Evolutionary conservation across 2,329 filamentous ascomycete genomes (phyloP), one percentile per base, ranked within the genome.

Genomic region (Claviceps maximensis): DNA sequence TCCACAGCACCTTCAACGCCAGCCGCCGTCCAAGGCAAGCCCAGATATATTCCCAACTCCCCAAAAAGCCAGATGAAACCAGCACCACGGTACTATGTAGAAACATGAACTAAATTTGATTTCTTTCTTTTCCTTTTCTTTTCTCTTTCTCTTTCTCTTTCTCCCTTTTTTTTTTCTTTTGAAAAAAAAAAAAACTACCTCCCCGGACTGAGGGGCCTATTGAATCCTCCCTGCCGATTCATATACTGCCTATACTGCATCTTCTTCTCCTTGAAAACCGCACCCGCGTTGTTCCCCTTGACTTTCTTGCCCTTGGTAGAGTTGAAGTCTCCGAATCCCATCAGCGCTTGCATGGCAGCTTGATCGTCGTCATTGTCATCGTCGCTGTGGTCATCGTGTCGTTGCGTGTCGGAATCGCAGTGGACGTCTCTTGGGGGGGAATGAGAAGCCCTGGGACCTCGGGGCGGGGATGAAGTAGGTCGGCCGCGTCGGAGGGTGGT

Each of bases 181-280:
- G n/a, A n/a, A n/a, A n/a, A n/a, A n/a, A n/a, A n/a, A n/a, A n/a
- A n/a, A n/a, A n/a, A n/a, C 60, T 54, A 74, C 49, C 73, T 61
- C 21, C 67, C 65, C 21, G 81, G 82, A 67, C 83, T 86, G 51
- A 90, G 71, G 47, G 87, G 86, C 61, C 87, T 71, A 66, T 91
- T 93, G 73, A 93, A 93, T 6, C 87, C 87, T 53, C 87, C 87
- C 50, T 82, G 75, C 53, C 87, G 79, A 64, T 93, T 93, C 82
- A 98, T 98, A 69, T 98, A 98, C 78, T 98, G 93, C 60, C 93
- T 79, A 65, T 96, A 97, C 74, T 94, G 81, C 15, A 84, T 87
- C 80, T 89, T 90, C 81, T 95, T 96, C 71, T 93, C 89, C 75
- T 93, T 96, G 59, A 84, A 76, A 51, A 96, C 82, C 0, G 76